phyloP scores from a whole-genome alignment of 371 early-diverging fungal genomes.

The Lichtheimia corymbifera region DNA sequence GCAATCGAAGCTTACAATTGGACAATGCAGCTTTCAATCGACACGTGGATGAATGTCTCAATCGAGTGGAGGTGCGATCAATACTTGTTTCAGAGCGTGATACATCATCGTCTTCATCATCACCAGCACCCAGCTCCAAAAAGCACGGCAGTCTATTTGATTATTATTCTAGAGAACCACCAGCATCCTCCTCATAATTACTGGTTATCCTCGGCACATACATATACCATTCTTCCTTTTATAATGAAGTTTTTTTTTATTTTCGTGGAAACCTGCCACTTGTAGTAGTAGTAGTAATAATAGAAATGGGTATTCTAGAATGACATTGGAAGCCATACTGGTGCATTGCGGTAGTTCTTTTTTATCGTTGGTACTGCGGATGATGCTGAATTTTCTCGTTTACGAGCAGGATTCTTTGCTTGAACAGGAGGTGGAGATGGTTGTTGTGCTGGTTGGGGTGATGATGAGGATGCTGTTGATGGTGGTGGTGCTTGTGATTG shows the following conservation, averaged over 20 bases:
- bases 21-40: constrained; percentile 35
- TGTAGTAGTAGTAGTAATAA: too few species aligned
- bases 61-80: constrained; percentile 3
- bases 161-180: neutral
- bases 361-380: neutral
- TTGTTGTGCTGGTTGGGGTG: neutral
- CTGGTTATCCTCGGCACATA: too few species aligned
- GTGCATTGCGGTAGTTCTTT: neutral
- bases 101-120: neutral
- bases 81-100: constrained; percentile 5
- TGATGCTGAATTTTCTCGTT: constrained; percentile 2
- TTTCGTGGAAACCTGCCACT: too few species aligned
- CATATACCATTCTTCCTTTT: too few species aligned
- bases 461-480: neutral
- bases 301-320: neutral
- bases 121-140: neutral
- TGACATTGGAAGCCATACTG: constrained; percentile 4
- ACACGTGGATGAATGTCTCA: constrained; percentile 47
- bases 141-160: neutral
- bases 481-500: neutral
- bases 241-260: too few species aligned
- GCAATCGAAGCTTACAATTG: constrained; percentile 24
- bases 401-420: constrained; percentile 9
- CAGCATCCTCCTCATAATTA: too few species aligned
- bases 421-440: constrained; percentile 3